These are phyloP conservation scores for Arachis monticola DNA, from an alignment of 331 rosid genomes.

Conservation along the genomic window DNA sequence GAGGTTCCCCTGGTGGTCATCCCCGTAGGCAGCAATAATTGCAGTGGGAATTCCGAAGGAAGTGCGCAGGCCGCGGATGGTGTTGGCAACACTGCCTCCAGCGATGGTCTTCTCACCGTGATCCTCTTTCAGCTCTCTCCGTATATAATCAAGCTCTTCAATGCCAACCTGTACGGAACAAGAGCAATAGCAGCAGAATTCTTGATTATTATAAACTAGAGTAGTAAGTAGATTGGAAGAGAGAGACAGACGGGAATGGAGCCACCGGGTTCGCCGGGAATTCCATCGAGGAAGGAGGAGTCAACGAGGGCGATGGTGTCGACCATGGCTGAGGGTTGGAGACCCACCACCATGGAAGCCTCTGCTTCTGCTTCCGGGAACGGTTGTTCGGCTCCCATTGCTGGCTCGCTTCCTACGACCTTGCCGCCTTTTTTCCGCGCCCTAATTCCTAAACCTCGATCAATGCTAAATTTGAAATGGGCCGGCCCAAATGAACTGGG, in stretches of 20 bases:
- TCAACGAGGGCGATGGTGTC: constrained; percentile 79
- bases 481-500: neutral
- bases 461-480: neutral
- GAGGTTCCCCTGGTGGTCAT: constrained; percentile 76
- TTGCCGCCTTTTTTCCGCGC: neutral
- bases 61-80: constrained; percentile 74
- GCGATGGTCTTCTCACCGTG: constrained; percentile 62
- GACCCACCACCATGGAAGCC: constrained; percentile 76
- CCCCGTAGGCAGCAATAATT: constrained; percentile 86
- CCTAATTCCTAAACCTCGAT: neutral
- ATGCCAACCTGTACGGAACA: constrained; percentile 54
- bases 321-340: constrained; percentile 84
- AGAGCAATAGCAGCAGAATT: neutral
- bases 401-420: neutral
- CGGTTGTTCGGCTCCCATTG: constrained; percentile 44
- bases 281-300: constrained; percentile 62
- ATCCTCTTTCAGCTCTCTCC: constrained; percentile 52
- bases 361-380: neutral
- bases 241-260: constrained; percentile 71
- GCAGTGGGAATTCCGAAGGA: constrained; percentile 82
- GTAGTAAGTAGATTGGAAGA: neutral
- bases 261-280: constrained; percentile 94
- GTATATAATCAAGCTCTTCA: constrained; percentile 69
- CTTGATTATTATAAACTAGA: neutral
- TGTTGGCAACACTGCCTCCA: constrained; percentile 94